Base-by-base conservation (phyloP, 768 basidiomycete species). In the Mycena haematopus region DNA sequence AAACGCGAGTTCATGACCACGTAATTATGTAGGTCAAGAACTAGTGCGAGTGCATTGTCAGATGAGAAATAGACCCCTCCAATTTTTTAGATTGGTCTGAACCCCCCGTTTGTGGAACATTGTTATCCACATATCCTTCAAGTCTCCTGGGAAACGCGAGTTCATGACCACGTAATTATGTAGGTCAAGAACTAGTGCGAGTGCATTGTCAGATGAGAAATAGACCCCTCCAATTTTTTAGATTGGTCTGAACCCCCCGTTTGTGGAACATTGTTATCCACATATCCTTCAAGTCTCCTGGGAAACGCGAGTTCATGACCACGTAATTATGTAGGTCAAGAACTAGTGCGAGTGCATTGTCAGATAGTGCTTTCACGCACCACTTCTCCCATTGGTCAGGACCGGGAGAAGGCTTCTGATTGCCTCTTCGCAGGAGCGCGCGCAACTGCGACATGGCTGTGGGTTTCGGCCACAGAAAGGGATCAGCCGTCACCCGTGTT, bases 311-410 rank as follows among this genome's bases (percentile, higher is more conserved):
- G 44, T 65, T 65, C 25, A 47, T 45, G 56, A 75, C 62, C 8
- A 67, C 62, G 55, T 72, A 75, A 65, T 76, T 77, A 50, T 65
- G 58, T 2, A 78, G 71, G 19, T 69, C 51, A 0, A 73, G 60
- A 3, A 77, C 69, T 1, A 71, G 46, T 0, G 46, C 11, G 2
- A 76, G 65, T 0, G 69, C 64, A 1, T 33, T 1, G 45, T 76
- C 74, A 2, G 67, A 68, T 0, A 78, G 65, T 1, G 62, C n/a
- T 36, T 70, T 70, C 1, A 76, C 40, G 13, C 59, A 66, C 76
- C 76, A 77, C 63, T 77, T 76, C 63, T 76, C 75, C 76, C 75
- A 75, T n/a, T 65, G 65, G 58, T 77, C 76, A 4, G 73, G 73
- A 0, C 74, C 75, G 2, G 75, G 76, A 0, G 72, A 50, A 4